Base-by-base conservation (phyloP, 495 filamentous ascomycete genomes). In the Penicillium malachiteum region DNA sequence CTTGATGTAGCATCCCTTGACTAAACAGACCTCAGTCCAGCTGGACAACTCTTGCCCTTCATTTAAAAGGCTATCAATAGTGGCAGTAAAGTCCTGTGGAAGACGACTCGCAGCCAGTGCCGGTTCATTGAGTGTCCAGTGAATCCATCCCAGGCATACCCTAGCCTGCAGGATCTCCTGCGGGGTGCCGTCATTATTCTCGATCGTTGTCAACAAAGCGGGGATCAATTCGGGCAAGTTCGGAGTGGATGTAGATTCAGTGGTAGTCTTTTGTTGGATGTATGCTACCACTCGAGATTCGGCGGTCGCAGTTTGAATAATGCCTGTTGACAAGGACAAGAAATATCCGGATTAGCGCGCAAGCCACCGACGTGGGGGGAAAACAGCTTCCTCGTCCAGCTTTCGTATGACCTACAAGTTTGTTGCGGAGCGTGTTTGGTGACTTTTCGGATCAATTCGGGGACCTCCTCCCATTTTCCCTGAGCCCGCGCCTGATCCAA, bases 371-470 rank as follows among this genome's bases (percentile, higher is more conserved):
- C 52, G 45, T 49, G 48, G 56, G 54, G 50, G 35, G 3, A 37
- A 26, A 26, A 37, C 34, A 43, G 32, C 32, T 49, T 49, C 46
- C 7, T 37, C 13, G 21, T 14, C 7, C 10, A 37, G 31, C 21
- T 26, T 26, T 54, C 43, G 18, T 41, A 21, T 30, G 57, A 34
- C 62, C 55, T 86, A 97, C 94, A 97, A 68, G 81, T 81, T 64
- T 88, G 85, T 33, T 92, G 85, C 43, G 91, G 87, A 56, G 91
- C 90, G 81, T 97, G 93, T 65, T 97, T 97, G 62, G 84, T 87
- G 56, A 97, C 82, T 73, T 98, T 97, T 60, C 91, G 83, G 60
- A 89, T 84, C 56, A 96, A 77, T 73, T 97, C 94, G 31, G 88
- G 88, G n/a, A 97, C 81, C 31, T 88, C 88, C 56, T 89, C 81